These are phyloP conservation scores for Boletus rufocinnamomeus DNA, from an alignment of 768 basidiomycete genomes.

Conservation along the genomic window DNA sequence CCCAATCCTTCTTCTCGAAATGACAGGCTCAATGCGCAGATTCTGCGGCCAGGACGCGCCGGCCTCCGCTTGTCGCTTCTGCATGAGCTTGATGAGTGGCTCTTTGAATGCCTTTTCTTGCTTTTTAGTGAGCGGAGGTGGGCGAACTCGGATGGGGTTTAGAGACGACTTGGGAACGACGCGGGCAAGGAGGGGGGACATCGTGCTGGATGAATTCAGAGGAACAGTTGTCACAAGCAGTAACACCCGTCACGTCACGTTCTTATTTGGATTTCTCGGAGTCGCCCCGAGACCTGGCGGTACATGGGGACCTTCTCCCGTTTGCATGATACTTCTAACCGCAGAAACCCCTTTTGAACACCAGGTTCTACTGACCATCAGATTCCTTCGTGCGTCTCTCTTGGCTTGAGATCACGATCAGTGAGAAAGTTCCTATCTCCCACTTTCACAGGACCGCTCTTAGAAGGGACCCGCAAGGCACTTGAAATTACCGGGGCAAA, in stretches of 20 bases:
- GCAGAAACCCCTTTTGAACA: no score
- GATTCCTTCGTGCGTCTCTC: no score
- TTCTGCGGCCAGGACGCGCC: conserved; percentile 49
- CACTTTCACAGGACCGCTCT: no score
- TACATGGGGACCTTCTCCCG: no score
- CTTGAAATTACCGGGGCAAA: no score
- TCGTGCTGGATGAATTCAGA: conserved; percentile 2
- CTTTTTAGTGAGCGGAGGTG: conserved; percentile 36
- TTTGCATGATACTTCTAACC: no score
- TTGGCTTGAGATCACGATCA: no score
- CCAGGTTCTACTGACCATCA: no score
- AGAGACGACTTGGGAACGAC: conserved; percentile 40
- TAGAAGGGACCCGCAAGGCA: no score
- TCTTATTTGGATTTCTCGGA: no score
- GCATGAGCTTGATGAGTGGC: conserved; percentile 45
- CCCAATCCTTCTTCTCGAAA: conserved; percentile 41
- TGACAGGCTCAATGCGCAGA: conserved; percentile 50
- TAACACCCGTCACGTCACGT: conserved; percentile 22
- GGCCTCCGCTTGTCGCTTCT: conserved; percentile 39
- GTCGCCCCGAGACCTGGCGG: background rate
- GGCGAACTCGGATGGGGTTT: conserved; percentile 22
- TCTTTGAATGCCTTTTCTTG: conserved; percentile 31
- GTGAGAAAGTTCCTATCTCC: no score
- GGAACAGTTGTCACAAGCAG: background rate
- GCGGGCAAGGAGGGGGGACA: conserved; percentile 32